Conservation (phyloP, 495 filamentous ascomycete species). For the Xylaria acuta region DNA sequence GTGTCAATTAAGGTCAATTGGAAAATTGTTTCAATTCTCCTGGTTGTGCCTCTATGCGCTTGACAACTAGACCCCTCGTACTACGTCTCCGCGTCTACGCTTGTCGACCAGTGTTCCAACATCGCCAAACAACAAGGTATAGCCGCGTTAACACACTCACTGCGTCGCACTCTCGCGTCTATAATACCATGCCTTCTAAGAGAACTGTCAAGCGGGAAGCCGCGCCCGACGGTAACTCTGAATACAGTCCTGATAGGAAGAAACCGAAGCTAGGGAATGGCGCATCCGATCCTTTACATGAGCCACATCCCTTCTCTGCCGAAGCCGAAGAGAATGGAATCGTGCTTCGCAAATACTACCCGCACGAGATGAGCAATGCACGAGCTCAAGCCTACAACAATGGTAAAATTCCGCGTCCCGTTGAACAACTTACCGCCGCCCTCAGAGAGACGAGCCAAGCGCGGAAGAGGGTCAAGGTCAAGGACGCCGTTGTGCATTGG, state of each 20-base stretch:
- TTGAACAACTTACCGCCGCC: conserved; percentile 64
- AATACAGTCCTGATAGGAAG: conserved; percentile 38
- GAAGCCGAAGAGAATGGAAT: conserved; percentile 71
- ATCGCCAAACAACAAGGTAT: not conserved
- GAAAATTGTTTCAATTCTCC: not conserved
- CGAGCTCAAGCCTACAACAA: conserved; percentile 74
- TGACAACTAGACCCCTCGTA: not conserved
- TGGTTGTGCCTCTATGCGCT: not conserved
- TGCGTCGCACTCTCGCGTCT: not conserved
- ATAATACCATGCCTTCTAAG: conserved; percentile 4
- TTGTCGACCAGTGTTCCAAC: not conserved
- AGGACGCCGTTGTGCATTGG: conserved; percentile 83
- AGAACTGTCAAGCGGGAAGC: conserved; percentile 29
- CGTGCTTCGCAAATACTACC: conserved; percentile 81
- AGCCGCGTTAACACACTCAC: not conserved
- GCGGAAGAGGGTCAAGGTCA: conserved; percentile 54
- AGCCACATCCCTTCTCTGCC: conserved; percentile 49
- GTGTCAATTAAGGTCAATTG: not conserved
- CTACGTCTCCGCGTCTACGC: not conserved
- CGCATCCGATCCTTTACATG: conserved; percentile 39
- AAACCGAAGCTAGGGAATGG: conserved; percentile 32
- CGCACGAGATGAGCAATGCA: conserved; percentile 80
- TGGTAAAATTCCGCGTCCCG: conserved; percentile 70
- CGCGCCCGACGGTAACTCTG: conserved; percentile 30
- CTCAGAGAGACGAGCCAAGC: conserved; percentile 56